Conservation (phyloP, 2,329 filamentous ascomycete genomes). For the Pyricularia pennisetigena region DNA sequence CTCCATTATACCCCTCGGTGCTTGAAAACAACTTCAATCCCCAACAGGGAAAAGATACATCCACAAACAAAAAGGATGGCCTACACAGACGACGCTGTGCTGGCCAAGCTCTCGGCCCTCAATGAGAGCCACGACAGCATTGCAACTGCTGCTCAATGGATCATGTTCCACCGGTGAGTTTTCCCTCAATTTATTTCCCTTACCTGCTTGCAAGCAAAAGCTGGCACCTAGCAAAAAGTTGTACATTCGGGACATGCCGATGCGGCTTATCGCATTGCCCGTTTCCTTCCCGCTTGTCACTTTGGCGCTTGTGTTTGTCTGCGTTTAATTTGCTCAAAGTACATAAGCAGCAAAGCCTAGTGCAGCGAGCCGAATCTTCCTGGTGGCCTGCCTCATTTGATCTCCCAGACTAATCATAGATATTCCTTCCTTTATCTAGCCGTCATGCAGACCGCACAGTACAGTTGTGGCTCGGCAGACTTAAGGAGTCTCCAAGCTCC, state of each 20-base stretch:
- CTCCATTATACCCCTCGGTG: background rate
- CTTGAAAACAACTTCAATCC: background rate
- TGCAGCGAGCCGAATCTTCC: background rate
- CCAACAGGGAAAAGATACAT: background rate
- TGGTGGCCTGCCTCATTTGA: background rate
- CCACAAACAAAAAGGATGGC: conserved; percentile 51
- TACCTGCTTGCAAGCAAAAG: background rate
- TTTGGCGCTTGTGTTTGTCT: background rate
- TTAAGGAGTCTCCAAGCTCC: conserved; percentile 77
- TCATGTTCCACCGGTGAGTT: conserved; percentile 88
- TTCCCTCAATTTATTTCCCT: background rate
- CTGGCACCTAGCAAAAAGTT: background rate
- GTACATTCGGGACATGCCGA: background rate
- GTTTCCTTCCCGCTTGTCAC: background rate
- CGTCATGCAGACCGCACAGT: conserved; percentile 88
- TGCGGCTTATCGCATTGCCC: background rate
- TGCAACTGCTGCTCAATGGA: conserved; percentile 94
- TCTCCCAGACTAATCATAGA: conserved; percentile 17
- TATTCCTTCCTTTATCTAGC: conserved; percentile 34
- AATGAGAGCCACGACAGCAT: conserved; percentile 98
- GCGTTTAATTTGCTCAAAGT: conserved; percentile 1
- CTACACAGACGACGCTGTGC: conserved; percentile 90
- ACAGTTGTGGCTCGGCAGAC: conserved; percentile 79
- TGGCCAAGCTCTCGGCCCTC: conserved; percentile 86
- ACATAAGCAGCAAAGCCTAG: conserved; percentile 2